A percentile compares a stretch with the other conserved stretches of the same genome.
Evolutionary conservation across 768 basidiomycete species (phyloP).

Genomic region (Serendipita sp.): DNA sequence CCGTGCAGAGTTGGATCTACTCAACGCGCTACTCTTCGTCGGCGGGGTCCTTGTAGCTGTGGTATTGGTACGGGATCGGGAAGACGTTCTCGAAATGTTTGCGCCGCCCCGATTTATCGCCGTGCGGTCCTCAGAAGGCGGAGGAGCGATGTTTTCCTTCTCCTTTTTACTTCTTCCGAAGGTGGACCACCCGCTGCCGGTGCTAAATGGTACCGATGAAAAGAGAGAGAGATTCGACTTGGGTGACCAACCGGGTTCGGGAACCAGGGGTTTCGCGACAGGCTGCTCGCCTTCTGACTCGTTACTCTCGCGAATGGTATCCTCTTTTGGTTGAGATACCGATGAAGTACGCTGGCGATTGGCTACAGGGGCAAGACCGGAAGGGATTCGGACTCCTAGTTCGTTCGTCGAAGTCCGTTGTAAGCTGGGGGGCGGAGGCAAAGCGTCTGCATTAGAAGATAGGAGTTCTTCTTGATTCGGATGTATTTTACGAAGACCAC

Average conservation of each 20-base stretch:
- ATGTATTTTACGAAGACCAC: conserved; percentile 4
- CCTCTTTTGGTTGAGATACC: not conserved
- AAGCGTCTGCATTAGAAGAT: not conserved
- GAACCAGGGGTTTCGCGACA: not conserved
- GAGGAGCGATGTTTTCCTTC: not conserved
- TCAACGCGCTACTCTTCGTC: not conserved
- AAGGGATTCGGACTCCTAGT: not conserved
- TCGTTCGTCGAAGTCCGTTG: not conserved
- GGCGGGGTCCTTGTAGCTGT: conserved; percentile 1
- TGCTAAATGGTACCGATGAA: conserved; percentile 3
- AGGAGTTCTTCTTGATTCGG: conserved; percentile 4
- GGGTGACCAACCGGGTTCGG: not conserved
- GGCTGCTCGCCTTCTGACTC: not conserved
- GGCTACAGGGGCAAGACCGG: not conserved
- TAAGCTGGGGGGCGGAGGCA: not conserved
- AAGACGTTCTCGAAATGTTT: not conserved
- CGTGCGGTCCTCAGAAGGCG: not conserved
- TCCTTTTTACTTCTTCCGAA: conserved; percentile 5
- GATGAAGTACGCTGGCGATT: not conserved
- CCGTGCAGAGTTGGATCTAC: not conserved
- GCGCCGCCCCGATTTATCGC: not conserved
- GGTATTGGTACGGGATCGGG: not conserved
- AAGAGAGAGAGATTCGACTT: not conserved
- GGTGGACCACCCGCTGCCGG: not conserved
- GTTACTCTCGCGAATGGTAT: not conserved